A percentile compares a stretch with the other conserved stretches of the same genome.
Conservation (phyloP, 1,284 basidiomycete genomes). For the Marasmius oreades region DNA sequence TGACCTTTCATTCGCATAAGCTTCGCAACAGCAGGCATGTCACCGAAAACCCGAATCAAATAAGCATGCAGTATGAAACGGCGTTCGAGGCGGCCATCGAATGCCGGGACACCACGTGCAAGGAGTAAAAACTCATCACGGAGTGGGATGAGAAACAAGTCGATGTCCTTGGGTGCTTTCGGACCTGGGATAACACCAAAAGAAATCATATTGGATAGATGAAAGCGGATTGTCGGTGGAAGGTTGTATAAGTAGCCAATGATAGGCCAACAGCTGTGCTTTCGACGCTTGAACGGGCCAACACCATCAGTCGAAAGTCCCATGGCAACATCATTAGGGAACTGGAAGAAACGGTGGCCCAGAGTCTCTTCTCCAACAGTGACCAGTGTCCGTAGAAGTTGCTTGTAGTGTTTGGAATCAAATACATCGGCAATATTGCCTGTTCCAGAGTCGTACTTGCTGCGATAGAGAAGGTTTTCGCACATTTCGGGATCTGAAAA, state of each 20-base stretch:
- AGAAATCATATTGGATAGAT: slow-evolving; percentile 23
- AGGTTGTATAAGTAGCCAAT: slow-evolving; percentile 29
- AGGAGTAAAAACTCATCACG: slow-evolving; percentile 23
- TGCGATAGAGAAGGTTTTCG: background rate
- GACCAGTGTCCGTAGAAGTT: background rate
- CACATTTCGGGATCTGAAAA: background rate
- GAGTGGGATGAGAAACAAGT: slow-evolving; percentile 30
- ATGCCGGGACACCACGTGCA: slow-evolving; percentile 15
- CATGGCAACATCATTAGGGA: slow-evolving; percentile 26
- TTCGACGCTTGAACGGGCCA: slow-evolving; percentile 24
- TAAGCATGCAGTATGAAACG: slow-evolving; percentile 18
- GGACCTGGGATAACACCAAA: slow-evolving; percentile 31
- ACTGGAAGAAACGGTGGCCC: slow-evolving; percentile 21
- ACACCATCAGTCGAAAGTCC: slow-evolving; percentile 31
- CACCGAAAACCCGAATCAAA: slow-evolving; percentile 17
- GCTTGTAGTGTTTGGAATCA: background rate
- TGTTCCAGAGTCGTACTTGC: background rate
- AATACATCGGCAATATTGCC: background rate
- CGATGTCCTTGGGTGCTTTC: slow-evolving; percentile 25
- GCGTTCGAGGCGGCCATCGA: slow-evolving; percentile 9
- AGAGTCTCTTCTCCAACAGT: slow-evolving; percentile 9
- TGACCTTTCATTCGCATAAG: slow-evolving; percentile 20
- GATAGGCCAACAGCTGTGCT: slow-evolving; percentile 28
- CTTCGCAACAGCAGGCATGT: slow-evolving; percentile 21
- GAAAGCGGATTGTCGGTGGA: slow-evolving; percentile 24